phyloP scores from a whole-genome alignment of 2,329 filamentous ascomycete species.

The Chaetoscypha palmicola region DNA sequence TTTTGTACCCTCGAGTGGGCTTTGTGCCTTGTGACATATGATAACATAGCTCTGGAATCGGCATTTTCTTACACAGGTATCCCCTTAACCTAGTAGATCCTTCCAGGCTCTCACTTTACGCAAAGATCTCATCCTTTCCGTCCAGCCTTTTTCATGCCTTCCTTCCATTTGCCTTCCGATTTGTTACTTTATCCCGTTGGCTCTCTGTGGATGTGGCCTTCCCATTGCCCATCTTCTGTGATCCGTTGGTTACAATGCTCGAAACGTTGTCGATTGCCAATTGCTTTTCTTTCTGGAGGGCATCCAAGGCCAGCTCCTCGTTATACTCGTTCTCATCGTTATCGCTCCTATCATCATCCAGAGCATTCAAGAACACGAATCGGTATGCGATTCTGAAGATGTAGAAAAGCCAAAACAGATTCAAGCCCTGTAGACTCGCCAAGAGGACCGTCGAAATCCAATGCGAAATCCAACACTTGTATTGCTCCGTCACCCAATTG shows the following conservation, averaged over 20 bases:
- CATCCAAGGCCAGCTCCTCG: conserved; percentile 8
- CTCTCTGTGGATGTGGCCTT: conserved; percentile 1
- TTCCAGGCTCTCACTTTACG: background rate
- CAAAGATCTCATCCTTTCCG: background rate
- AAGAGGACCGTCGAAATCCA: conserved; percentile 61
- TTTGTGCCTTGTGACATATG: background rate
- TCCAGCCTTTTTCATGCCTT: background rate
- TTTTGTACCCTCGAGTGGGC: background rate
- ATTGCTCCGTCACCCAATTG: conserved; percentile 70
- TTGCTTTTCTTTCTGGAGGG: background rate
- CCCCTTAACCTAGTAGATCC: background rate
- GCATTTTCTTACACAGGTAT: background rate
- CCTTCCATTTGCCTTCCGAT: background rate
- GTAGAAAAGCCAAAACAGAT: conserved; percentile 76
- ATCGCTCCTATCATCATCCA: conserved; percentile 67
- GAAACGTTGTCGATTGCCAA: background rate
- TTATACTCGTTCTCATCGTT: conserved; percentile 45
- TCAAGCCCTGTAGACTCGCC: conserved; percentile 62
- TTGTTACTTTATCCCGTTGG: background rate
- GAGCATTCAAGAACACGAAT: conserved; percentile 54
- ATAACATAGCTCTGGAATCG: background rate
- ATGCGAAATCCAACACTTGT: conserved; percentile 67
- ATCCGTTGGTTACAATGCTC: background rate
- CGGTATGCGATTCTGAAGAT: conserved; percentile 69
- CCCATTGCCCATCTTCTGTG: background rate